Evolutionary conservation across 495 filamentous ascomycete species (phyloP).

Genomic region (Podospora sp.): DNA sequence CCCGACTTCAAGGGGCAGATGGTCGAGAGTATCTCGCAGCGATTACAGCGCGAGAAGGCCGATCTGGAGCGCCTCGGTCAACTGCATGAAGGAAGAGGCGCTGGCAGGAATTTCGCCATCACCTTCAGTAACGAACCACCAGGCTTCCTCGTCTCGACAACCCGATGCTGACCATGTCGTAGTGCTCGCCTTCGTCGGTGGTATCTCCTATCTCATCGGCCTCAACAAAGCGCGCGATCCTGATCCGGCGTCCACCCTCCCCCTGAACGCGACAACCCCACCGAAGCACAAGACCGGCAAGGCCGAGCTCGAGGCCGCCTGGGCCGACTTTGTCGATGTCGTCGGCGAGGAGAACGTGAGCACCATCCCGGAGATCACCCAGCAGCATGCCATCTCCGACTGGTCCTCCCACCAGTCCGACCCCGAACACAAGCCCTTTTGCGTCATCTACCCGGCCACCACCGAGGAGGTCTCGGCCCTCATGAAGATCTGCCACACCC

Average conservation of each 20-base stretch:
- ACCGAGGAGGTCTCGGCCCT: conserved; percentile 72
- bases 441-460: conserved; percentile 64
- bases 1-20: conserved; percentile 77
- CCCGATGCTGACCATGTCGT: conserved; percentile 11
- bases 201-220: conserved; percentile 72
- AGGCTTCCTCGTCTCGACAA: not conserved
- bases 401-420: conserved; percentile 80
- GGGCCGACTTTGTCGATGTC: conserved; percentile 85
- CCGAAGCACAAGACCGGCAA: conserved; percentile 71
- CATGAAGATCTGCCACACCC: conserved; percentile 72
- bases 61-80: conserved; percentile 68
- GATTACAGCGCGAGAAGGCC: conserved; percentile 72
- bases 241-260: conserved; percentile 70
- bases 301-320: conserved; percentile 85
- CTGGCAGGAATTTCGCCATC: conserved; percentile 60
- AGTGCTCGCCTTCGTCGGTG: conserved; percentile 63
- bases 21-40: conserved; percentile 77
- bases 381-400: conserved; percentile 76
- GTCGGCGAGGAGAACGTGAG: conserved; percentile 85
- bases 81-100: conserved; percentile 54
- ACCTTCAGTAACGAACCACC: conserved; percentile 59
- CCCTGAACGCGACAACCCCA: conserved; percentile 60
- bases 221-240: conserved; percentile 59
- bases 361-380: conserved; percentile 66
- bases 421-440: conserved; percentile 51